Evolutionary conservation across 1,284 basidiomycete species (phyloP).

Genomic region (Ceratobasidium sp.): DNA sequence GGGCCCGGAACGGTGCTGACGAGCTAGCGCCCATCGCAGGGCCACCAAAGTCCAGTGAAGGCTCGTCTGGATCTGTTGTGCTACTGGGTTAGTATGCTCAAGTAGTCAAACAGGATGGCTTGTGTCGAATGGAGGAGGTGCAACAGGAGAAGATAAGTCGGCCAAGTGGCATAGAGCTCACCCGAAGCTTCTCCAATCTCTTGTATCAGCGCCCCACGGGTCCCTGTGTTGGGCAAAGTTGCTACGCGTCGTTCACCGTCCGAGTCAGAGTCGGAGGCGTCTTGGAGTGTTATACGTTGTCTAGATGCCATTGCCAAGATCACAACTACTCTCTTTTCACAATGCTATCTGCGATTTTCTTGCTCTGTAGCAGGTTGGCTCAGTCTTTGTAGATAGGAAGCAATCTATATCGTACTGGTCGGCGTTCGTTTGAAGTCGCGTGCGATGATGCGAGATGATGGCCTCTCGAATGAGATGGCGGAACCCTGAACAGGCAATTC

Average conservation of each 20-base stretch:
- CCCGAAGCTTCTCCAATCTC: constrained; percentile 58
- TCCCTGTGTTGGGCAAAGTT: constrained; percentile 70
- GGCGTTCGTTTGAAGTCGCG: neutral
- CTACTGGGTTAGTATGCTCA: neutral
- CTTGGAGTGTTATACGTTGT: constrained; percentile 60
- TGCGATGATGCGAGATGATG: constrained; percentile 19
- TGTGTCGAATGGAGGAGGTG: neutral
- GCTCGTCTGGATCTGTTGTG: constrained; percentile 28
- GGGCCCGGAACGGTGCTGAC: constrained; percentile 15
- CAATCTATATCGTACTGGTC: neutral
- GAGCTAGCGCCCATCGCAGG: constrained; percentile 6
- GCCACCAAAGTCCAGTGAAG: constrained; percentile 1
- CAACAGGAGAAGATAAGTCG: constrained; percentile 35
- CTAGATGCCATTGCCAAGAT: constrained; percentile 15
- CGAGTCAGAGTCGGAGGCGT: constrained; percentile 48
- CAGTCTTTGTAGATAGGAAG: neutral
- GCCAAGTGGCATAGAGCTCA: constrained; percentile 19
- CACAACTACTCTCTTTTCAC: neutral
- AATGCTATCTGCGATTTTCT: neutral
- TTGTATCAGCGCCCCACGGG: constrained; percentile 76
- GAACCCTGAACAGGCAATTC: constrained; percentile 26
- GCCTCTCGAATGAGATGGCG: constrained; percentile 19
- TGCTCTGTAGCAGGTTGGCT: neutral
- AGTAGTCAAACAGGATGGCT: neutral
- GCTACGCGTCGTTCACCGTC: constrained; percentile 48